Evolutionary conservation across 2,329 filamentous ascomycete species (phyloP).

Genomic region (Apiospora saccharicola): DNA sequence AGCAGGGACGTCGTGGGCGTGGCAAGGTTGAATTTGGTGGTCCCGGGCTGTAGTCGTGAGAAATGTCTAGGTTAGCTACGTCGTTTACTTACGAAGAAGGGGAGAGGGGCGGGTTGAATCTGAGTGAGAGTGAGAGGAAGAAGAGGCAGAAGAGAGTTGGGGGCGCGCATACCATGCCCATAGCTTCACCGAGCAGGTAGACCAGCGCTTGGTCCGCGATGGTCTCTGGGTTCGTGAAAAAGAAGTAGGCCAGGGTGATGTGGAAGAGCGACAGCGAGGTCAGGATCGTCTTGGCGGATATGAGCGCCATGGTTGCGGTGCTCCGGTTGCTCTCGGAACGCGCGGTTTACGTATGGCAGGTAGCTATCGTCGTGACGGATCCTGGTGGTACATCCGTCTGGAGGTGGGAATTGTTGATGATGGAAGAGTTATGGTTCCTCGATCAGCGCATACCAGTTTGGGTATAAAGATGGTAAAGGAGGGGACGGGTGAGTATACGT

Average conservation of each 20-base stretch:
- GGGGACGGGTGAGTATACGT: not conserved
- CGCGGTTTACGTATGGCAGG: not conserved
- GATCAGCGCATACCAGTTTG: slow-evolving; percentile 2
- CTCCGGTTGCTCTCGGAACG: not conserved
- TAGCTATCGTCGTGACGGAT: slow-evolving; percentile 2
- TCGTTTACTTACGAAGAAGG: not conserved
- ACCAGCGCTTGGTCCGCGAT: slow-evolving; percentile 84
- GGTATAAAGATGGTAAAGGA: not conserved
- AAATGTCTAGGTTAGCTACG: slow-evolving; percentile 26
- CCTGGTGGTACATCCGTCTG: not conserved
- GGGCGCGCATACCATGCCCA: slow-evolving; percentile 72
- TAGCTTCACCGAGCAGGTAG: slow-evolving; percentile 81
- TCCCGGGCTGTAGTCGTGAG: slow-evolving; percentile 59
- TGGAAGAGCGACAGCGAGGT: slow-evolving; percentile 85
- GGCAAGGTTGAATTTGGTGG: slow-evolving; percentile 71
- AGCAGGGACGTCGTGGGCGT: slow-evolving; percentile 78
- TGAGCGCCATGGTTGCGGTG: slow-evolving; percentile 71
- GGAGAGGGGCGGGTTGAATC: slow-evolving; percentile 6
- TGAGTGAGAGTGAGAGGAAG: not conserved
- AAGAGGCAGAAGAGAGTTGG: not conserved
- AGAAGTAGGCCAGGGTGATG: slow-evolving; percentile 82
- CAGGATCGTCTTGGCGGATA: slow-evolving; percentile 83
- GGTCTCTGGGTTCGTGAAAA: slow-evolving; percentile 75
- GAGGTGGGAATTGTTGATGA: not conserved
- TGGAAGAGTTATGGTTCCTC: not conserved